Evolutionary conservation across 1,284 basidiomycete species (phyloP).

Genomic region (Moniliella sp.): DNA sequence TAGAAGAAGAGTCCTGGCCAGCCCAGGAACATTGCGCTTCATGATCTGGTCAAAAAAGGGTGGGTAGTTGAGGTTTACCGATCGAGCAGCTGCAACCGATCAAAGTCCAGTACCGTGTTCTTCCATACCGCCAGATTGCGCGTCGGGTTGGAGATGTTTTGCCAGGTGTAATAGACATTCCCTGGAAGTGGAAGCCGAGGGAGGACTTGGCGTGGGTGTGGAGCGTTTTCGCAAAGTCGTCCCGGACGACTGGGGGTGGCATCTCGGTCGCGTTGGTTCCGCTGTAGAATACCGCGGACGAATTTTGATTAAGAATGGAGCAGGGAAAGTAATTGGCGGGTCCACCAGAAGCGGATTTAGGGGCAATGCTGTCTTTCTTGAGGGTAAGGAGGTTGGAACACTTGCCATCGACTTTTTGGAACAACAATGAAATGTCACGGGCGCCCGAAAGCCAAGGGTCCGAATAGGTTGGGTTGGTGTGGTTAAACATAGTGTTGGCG

Average conservation of each 20-base stretch:
- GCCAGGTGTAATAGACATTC: slow-evolving; percentile 81
- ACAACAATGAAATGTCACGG: slow-evolving; percentile 75
- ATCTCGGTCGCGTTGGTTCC: slow-evolving; percentile 7
- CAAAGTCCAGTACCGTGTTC: slow-evolving; percentile 69
- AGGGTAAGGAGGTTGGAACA: slow-evolving; percentile 58
- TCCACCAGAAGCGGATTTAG: slow-evolving; percentile 35
- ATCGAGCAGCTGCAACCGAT: slow-evolving; percentile 63
- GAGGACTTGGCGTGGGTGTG: slow-evolving; percentile 1
- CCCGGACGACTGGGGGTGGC: slow-evolving; percentile 20
- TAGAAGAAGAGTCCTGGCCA: slow-evolving; percentile 59
- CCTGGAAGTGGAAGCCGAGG: slow-evolving; percentile 40
- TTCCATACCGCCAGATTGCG: slow-evolving; percentile 77
- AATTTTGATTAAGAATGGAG: slow-evolving; percentile 59
- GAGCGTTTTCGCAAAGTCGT: slow-evolving; percentile 6
- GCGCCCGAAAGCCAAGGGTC: slow-evolving; percentile 56
- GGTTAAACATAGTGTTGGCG: slow-evolving; percentile 46
- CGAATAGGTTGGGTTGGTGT: slow-evolving; percentile 58
- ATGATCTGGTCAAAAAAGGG: slow-evolving; percentile 58
- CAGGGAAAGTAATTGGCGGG: slow-evolving; percentile 77
- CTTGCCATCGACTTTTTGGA: slow-evolving; percentile 67
- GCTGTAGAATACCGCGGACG: slow-evolving; percentile 36
- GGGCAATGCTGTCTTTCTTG: slow-evolving; percentile 33
- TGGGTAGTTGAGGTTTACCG: slow-evolving; percentile 39
- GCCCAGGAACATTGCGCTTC: slow-evolving; percentile 45
- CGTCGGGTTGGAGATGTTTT: slow-evolving; percentile 47